A percentile compares a stretch with the other conserved stretches of the same genome.
These are phyloP conservation scores for Erysimum cheiri DNA, from an alignment of 441 rosid genomes.

Conservation along the genomic window DNA sequence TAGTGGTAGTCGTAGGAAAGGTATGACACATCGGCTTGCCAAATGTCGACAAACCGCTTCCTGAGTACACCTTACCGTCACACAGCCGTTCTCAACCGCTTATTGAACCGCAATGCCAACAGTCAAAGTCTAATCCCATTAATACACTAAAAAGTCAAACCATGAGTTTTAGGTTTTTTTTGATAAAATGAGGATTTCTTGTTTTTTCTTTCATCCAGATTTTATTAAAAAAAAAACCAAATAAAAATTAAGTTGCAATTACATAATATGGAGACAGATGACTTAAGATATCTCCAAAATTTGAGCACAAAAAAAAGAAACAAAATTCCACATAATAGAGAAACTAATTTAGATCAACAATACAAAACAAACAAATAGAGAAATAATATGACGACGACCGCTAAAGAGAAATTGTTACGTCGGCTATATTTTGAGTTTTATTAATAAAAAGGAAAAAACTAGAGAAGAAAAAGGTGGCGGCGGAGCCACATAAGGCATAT, in stretches of 20 bases:
- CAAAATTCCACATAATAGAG: too few relatives aligned
- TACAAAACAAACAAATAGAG: too few relatives aligned
- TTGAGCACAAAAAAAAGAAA: too few relatives aligned
- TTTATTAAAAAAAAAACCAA: too few relatives aligned
- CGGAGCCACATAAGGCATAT: slow-evolving; percentile 23
- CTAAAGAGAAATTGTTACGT: not conserved
- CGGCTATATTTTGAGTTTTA: slow-evolving; percentile 12
- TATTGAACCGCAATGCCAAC: not conserved
- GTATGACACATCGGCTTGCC: slow-evolving; percentile 1
- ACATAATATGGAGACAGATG: too few relatives aligned
- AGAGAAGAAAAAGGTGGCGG: slow-evolving; percentile 15
- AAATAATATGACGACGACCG: too few relatives aligned
- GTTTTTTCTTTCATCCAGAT: too few relatives aligned
- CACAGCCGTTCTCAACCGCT: slow-evolving; percentile 13
- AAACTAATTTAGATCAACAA: too few relatives aligned
- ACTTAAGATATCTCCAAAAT: too few relatives aligned
- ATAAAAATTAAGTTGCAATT: too few relatives aligned
- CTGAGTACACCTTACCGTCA: slow-evolving; percentile 7
- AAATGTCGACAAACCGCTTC: slow-evolving; percentile 10
- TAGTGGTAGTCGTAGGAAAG: not conserved
- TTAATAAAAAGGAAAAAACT: not conserved
- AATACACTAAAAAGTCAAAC: slow-evolving; percentile 11
- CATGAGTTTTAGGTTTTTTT: not conserved
- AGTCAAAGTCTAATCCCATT: not conserved
- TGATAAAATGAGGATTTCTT: not conserved